Evolutionary conservation across 495 filamentous ascomycete species (phyloP), one percentile per base, ranked within the genome.

Genomic region (Chlorociboria aeruginascens): DNA sequence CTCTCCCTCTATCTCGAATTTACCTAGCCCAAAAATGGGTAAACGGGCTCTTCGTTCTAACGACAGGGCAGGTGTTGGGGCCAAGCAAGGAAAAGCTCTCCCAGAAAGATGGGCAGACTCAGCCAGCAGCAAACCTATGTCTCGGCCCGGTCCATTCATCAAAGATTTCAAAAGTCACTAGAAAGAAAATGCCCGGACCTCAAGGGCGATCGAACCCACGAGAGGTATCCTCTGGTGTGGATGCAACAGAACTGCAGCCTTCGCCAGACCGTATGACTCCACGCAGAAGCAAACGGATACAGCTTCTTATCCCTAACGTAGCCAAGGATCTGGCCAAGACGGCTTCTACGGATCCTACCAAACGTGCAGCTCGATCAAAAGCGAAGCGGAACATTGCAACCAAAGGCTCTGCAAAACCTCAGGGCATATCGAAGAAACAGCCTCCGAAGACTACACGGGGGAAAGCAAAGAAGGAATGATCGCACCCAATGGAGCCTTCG

Each of bases 81-180:
- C 48, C 32, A 51, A 51, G 42, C 29, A 51, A 51, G 41, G 30
- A 40, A 51, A 45, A 51, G 42, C 20, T 20, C 20, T 49, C 46
- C 38, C 20, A 49, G 30, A 49, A 49, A 49, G 46, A 49, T 49
- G 37, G 46, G 25, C 38, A 46, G 43, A 8, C 17, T 8, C 28
- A 46, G 44, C 44, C 11, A 39, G 40, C 36, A 32, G 48, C 48
- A 51, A 51, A 45, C 32, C 33, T 33, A 32, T 39, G 36, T 28
- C 51, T 55, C 51, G 48, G 43, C 44, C 43, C 30, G 47, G 43
- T 51, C 43, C 38, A 55, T 51, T 48, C 43, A 54, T 54, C 29
- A 54, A 51, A 50, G 48, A 42, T 54, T 38, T 54, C 48, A 54
- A 54, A 54, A 55, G 37, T 36, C 43, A 29, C 43, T 14, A 37